These are phyloP conservation scores for Meyerozyma smithsonii DNA, from an alignment of 1,139 yeast genomes.

Conservation along the genomic window DNA sequence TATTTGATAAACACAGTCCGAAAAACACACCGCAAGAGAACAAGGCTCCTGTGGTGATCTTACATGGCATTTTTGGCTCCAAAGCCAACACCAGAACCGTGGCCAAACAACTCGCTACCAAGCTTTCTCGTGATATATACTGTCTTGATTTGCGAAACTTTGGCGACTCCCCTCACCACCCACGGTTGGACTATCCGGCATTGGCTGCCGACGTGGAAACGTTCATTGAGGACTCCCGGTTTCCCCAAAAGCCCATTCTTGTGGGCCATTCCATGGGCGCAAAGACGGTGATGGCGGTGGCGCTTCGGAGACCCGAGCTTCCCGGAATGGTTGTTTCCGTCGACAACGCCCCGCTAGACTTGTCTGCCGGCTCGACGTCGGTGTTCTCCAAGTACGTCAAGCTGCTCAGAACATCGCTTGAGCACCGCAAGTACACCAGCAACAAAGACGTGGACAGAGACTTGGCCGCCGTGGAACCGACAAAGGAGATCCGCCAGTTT, in stretches of 20 bases:
- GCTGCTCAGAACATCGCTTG: slow-evolving; percentile 53
- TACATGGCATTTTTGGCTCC: slow-evolving; percentile 90
- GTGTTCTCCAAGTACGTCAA: slow-evolving; percentile 65
- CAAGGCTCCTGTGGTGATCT: slow-evolving; percentile 57
- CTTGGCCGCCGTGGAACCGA: slow-evolving; percentile 58
- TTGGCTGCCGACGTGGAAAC: slow-evolving; percentile 80
- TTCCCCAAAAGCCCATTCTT: slow-evolving; percentile 50
- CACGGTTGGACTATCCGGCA: slow-evolving; percentile 70
- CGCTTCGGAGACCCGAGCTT: slow-evolving; percentile 63
- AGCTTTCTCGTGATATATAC: slow-evolving; percentile 47
- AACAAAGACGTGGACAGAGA: slow-evolving; percentile 67
- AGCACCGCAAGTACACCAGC: slow-evolving; percentile 37
- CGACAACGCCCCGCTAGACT: slow-evolving; percentile 83
- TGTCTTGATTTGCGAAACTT: slow-evolving; percentile 85
- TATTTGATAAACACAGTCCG: slow-evolving; percentile 28
- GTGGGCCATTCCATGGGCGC: slow-evolving; percentile 99
- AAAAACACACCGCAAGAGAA: slow-evolving; percentile 5
- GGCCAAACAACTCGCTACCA: slow-evolving; percentile 45
- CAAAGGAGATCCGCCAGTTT: slow-evolving; percentile 67
- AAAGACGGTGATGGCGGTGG: slow-evolving; percentile 85
- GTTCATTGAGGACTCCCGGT: slow-evolving; percentile 50
- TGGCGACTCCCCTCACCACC: slow-evolving; percentile 79
- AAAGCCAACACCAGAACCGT: slow-evolving; percentile 74
- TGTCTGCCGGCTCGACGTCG: slow-evolving; percentile 36
- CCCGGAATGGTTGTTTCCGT: slow-evolving; percentile 68